Conservation (phyloP, 2,329 filamentous ascomycete genomes). For the Claviceps paspali region DNA sequence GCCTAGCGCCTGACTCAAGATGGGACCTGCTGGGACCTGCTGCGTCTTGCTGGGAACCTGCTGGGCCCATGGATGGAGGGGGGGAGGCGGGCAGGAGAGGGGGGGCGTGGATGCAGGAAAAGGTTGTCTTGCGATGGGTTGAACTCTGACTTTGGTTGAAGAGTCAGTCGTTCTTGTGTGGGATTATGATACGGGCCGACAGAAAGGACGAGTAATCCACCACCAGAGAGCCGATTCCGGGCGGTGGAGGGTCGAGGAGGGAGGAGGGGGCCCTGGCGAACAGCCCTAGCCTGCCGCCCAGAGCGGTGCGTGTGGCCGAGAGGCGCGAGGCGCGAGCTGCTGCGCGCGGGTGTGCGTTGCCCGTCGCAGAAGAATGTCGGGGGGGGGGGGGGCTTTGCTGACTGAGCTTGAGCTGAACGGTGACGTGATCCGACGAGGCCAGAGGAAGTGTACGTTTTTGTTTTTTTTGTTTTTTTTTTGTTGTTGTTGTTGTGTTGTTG, state of each 20-base stretch:
- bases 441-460: too few relatives aligned
- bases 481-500: too few relatives aligned
- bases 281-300: background rate
- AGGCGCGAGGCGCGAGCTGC: too few relatives aligned
- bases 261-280: background rate
- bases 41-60: constrained; percentile 2
- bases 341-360: background rate
- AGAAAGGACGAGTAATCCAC: background rate
- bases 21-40: constrained; percentile 5
- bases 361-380: too few relatives aligned
- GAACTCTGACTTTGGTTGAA: constrained; percentile 4
- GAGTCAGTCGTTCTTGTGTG: constrained; percentile 4
- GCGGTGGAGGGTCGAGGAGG: background rate
- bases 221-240: constrained; percentile 2
- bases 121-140: constrained; percentile 1
- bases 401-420: too few relatives aligned
- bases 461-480: too few relatives aligned
- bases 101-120: constrained; percentile 1
- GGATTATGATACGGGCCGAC: constrained; percentile 2
- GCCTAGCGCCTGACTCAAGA: constrained; percentile 20
- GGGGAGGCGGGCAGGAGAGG: background rate
- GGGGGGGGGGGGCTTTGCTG: too few relatives aligned
- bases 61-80: background rate
- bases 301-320: background rate
- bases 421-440: too few relatives aligned